Base-by-base conservation (phyloP, 1,284 basidiomycete genomes). In the Puccinia novopanici region DNA sequence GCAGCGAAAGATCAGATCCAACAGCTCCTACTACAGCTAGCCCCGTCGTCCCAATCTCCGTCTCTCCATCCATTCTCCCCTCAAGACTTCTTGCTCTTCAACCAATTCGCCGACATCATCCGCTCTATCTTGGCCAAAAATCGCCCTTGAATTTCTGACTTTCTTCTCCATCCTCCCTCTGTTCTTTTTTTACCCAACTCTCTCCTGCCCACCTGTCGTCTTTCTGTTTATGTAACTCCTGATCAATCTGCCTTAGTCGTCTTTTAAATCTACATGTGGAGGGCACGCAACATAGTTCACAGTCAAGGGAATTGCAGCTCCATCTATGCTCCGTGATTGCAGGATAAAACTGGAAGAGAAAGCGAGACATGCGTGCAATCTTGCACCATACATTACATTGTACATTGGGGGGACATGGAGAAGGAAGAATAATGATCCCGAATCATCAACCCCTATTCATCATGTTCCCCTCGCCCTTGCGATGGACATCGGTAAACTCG, bases 401-500 rank as follows among this genome's bases (percentile, higher is more conserved):
- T 40, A 63, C 59, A 63, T 19, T 59, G 57, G 34, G 24, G 57
- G 27, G 15, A 59, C 27, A 19, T 63, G 17, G 3, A 34, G n/a
- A 37, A 34, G 17, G 17, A 10, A 61, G 4, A 24, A 61, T 22
- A 40, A 22, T 4, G 17, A 63, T 40, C 12, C 19, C 5, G 57
- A 37, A 34, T 3, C 19, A 37, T 79, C 48, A 80, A 4, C 78
- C 78, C 71, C 78, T 45, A 34, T 80, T 80, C 70, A 80, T 73
- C 78, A 80, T 80, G 24, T 80, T 80, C 17, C 78, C 78, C 57
- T 80, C 78, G 40, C 78, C 78, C 54, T 80, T 80, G 17, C 71
- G 68, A 57, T 80, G 78, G 15, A 17, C 13, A 80, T 80, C 78
- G 42, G 78, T 80, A 27, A 73, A 80, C 22, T 80, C 78, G 48